These are phyloP conservation scores for Leptoxyphium fumago DNA, from an alignment of 2,329 filamentous ascomycete genomes.

Conservation along the genomic window DNA sequence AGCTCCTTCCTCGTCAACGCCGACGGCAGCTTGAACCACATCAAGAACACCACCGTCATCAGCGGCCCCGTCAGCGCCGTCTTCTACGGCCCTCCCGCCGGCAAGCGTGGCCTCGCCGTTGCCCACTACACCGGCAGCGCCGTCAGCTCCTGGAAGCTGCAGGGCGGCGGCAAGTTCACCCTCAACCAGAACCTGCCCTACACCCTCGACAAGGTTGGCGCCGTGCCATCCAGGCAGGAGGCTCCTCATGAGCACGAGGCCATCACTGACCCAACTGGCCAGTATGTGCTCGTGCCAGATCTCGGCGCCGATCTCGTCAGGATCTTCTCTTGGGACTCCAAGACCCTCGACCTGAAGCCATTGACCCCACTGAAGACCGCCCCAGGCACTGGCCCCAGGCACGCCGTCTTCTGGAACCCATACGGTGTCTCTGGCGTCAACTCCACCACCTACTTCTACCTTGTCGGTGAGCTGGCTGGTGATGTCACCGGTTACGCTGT, in stretches of 20 bases:
- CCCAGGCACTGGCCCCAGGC: conserved; percentile 22
- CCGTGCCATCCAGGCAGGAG: conserved; percentile 19
- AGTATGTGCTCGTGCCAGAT: conserved; percentile 24
- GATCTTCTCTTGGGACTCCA: conserved; percentile 16
- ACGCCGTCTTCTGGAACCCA: conserved; percentile 21
- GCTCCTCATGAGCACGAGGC: conserved; percentile 23
- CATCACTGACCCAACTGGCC: conserved; percentile 23
- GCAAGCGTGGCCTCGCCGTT: conserved; percentile 23
- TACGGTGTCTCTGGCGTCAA: conserved; percentile 10
- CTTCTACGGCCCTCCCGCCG: conserved; percentile 25
- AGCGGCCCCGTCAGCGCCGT: conserved; percentile 26
- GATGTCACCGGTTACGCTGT: conserved; percentile 35
- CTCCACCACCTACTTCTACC: conserved; percentile 20
- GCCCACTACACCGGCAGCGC: conserved; percentile 28
- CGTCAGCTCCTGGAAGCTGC: conserved; percentile 32
- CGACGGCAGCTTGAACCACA: conserved; percentile 25
- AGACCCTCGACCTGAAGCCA: conserved; percentile 13
- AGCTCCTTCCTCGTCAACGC: conserved; percentile 22
- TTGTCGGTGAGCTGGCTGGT: conserved; percentile 37
- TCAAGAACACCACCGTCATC: conserved; percentile 21
- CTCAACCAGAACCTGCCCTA: conserved; percentile 17
- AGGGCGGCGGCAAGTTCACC: conserved; percentile 31
- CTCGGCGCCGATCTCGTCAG: conserved; percentile 24
- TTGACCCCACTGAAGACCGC: conserved; percentile 12
- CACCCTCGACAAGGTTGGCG: conserved; percentile 14